Conservation (phyloP, 164 flowering plant genomes). For the Vitis riparia region DNA sequence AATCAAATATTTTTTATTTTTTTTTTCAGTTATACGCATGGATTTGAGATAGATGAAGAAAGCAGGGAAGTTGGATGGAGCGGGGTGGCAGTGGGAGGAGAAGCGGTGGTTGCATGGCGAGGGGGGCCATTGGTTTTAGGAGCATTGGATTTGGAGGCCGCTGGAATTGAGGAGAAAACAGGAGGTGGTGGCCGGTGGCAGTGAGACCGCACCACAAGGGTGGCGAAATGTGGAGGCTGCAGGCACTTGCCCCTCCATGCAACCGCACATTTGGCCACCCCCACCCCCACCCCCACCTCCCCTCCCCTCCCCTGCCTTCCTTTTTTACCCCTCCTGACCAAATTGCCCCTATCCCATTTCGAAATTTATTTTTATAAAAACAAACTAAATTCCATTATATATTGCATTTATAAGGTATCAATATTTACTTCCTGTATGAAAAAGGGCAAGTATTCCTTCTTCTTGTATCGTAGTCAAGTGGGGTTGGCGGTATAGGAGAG, state of each 20-base stretch:
- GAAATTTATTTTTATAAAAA: rapidly evolving
- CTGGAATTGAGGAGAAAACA: not conserved
- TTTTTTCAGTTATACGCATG: too few relatives aligned
- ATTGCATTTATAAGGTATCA: too few relatives aligned
- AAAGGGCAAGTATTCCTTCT: too few relatives aligned
- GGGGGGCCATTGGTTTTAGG: too few relatives aligned
- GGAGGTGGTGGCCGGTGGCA: not conserved
- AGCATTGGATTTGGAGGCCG: not conserved
- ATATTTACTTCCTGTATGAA: too few relatives aligned
- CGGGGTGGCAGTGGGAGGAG: not conserved
- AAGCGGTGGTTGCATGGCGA: not conserved
- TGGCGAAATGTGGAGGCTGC: conserved; percentile 21
- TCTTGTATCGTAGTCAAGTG: too few relatives aligned
- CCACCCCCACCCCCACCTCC: rapidly evolving
- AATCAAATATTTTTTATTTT: too few relatives aligned
- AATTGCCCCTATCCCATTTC: not conserved
- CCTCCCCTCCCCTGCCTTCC: not conserved
- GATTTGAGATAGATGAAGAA: too few relatives aligned
- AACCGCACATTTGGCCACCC: conserved; percentile 46
- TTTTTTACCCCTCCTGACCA: not conserved
- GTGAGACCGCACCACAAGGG: not conserved
- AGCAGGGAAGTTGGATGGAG: too few relatives aligned
- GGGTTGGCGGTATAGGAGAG: too few relatives aligned
- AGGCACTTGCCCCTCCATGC: conserved; percentile 25
- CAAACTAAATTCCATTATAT: too few relatives aligned